phyloP scores from a whole-genome alignment of 768 basidiomycete species.

The Hygrocybe punicea region DNA sequence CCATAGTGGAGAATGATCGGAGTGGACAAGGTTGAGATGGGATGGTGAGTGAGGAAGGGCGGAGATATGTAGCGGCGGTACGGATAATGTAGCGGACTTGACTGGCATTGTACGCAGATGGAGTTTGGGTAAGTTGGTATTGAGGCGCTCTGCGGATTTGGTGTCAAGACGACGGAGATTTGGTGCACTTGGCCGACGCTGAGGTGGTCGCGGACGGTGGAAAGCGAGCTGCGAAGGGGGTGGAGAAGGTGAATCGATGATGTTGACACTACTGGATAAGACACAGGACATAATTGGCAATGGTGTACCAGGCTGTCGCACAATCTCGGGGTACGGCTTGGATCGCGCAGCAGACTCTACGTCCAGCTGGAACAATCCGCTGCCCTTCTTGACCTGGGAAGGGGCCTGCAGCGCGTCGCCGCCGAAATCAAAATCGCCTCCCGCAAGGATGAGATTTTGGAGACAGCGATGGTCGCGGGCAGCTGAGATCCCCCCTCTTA shows the following conservation, averaged over 20 bases:
- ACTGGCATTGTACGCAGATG: slow-evolving; percentile 55
- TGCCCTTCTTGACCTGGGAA: slow-evolving; percentile 33
- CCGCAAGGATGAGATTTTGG: slow-evolving; percentile 48
- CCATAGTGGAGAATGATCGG: slow-evolving; percentile 55
- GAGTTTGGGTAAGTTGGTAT: slow-evolving; percentile 21
- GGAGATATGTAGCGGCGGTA: slow-evolving; percentile 39
- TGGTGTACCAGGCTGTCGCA: slow-evolving; percentile 41
- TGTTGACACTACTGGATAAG: slow-evolving; percentile 7
- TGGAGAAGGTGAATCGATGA: slow-evolving; percentile 55
- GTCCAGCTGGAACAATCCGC: slow-evolving; percentile 68
- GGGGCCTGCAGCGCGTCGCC: slow-evolving; percentile 9
- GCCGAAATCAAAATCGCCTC: slow-evolving; percentile 31
- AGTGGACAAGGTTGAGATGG: slow-evolving; percentile 42
- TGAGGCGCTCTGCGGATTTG: slow-evolving; percentile 22
- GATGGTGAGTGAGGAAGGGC: slow-evolving; percentile 25
- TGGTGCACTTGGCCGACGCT: slow-evolving; percentile 59
- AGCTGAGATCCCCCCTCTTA: slow-evolving; percentile 66
- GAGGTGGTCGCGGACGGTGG: slow-evolving; percentile 44
- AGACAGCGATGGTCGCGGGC: slow-evolving; percentile 59
- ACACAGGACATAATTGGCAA: slow-evolving; percentile 35
- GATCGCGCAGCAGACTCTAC: slow-evolving; percentile 52
- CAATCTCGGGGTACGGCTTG: slow-evolving; percentile 51
- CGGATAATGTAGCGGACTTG: slow-evolving; percentile 56
- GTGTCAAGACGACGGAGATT: slow-evolving; percentile 63
- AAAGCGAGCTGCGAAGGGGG: slow-evolving; percentile 64